Base-by-base conservation (phyloP, 176 grass and related monocot species). In the Raddia distichophylla region DNA sequence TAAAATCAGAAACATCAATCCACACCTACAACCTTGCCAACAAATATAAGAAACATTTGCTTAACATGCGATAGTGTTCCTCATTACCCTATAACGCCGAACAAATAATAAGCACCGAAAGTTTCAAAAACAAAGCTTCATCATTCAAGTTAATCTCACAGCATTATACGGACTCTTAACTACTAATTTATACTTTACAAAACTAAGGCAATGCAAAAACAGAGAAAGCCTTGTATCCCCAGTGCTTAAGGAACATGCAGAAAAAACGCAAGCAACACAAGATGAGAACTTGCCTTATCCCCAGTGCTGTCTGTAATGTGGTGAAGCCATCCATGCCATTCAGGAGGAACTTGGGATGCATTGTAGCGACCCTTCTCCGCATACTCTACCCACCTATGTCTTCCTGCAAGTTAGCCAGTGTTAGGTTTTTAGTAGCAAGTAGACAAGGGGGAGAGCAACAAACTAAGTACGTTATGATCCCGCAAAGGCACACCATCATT, bases 251-350 rank as follows among this genome's bases (percentile, higher is more conserved):
- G 50, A 37, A 3, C 19, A 82, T 61, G 14, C 60, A 78, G 75
- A 18, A 69, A 18, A 84, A 48, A 37, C 19, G 37, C 49, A 67
- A 12, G 11, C 5, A 84, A 78, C 14, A 53, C 8, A 34, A 70
- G 33, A 43, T 2, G 48, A 45, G 47, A 69, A 88, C 84, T 87
- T 88, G 83, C 96, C 86, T 90, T 56, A 18, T 99, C 96, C 12
- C 93, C 91, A 13, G 96, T 99, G 80, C 64, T 94, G 53, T 95
- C 93, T 12, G 93, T 99, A 46, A 99, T 82, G 73, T 83, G 56
- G 68, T 95, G 93, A 54, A 95, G 85, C 93, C 96, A 95, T 74
- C 96, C 96, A 84, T 99, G 93, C 96, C 96, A 99, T 79, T 99
- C 93, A 19, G 91, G 76, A 43, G 93, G 96, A 66, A 99, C 89